Percentiles rank a stretch among this genome's conserved stretches.
Evolutionary conservation across 306 rosid species (phyloP).

Genomic region (Dryas alaskensis): DNA sequence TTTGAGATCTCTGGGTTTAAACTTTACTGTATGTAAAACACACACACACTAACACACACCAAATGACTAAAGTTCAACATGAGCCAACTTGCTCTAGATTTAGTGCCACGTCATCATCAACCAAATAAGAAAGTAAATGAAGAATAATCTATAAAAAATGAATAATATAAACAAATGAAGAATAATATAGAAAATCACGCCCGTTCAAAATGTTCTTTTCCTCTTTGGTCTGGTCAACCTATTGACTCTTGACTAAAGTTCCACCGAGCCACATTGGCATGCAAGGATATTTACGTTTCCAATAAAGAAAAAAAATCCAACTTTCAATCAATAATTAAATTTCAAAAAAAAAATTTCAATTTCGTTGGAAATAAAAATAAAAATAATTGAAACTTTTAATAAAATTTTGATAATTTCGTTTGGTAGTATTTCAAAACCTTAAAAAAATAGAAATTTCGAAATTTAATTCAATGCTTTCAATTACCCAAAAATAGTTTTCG

Average conservation of each 20-base stretch:
- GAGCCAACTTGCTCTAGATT: not conserved
- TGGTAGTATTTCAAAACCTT: too few relatives aligned
- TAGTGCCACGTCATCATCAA: conserved; percentile 5
- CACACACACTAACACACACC: not conserved
- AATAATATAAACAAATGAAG: not conserved
- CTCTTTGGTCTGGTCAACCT: not conserved
- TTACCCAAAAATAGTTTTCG: not conserved
- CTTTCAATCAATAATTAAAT: not conserved
- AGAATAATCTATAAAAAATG: not conserved
- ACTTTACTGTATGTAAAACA: not conserved
- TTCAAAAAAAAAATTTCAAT: too few relatives aligned
- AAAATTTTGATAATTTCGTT: too few relatives aligned
- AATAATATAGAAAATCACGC: not conserved
- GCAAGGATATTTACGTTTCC: not conserved
- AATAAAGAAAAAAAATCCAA: not conserved
- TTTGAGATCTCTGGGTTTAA: not conserved
- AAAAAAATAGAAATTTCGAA: too few relatives aligned
- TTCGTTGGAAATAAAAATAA: too few relatives aligned
- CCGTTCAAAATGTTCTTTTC: too few relatives aligned
- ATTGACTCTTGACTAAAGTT: too few relatives aligned
- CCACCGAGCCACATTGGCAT: not conserved
- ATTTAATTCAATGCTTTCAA: not conserved
- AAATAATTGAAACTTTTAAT: too few relatives aligned
- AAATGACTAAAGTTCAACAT: not conserved
- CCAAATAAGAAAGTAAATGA: not conserved